A percentile compares a stretch with the other conserved stretches of the same genome.
Conservation (phyloP, 345 rosid species). For the Hevea brasiliensis region DNA sequence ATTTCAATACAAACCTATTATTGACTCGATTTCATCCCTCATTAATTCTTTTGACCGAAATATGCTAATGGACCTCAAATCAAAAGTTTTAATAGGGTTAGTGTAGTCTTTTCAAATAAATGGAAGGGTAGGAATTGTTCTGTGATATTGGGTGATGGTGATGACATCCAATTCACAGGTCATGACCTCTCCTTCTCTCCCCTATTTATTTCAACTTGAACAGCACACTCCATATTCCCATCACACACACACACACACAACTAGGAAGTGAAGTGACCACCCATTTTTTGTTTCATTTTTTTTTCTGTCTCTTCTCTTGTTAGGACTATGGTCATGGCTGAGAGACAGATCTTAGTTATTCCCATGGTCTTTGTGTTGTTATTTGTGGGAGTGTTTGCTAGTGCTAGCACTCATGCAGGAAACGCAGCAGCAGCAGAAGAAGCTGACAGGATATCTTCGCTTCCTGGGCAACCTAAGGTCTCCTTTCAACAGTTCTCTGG, state of each 20-base stretch:
- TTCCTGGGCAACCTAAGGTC: constrained; percentile 93
- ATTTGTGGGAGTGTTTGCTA: constrained; percentile 2
- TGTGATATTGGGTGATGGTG: constrained; percentile 9
- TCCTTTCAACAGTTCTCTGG: constrained; percentile 91
- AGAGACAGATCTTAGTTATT: constrained; percentile 26
- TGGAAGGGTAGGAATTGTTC: background rate
- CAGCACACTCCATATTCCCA: constrained; percentile 14
- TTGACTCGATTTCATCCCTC: background rate
- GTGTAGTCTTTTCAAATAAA: constrained; percentile 10
- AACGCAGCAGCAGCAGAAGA: constrained; percentile 43
- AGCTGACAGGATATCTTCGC: constrained; percentile 66
- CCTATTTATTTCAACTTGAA: constrained; percentile 34
- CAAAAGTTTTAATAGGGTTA: background rate
- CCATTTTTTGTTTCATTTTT: constrained; percentile 13
- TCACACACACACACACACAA: constrained; percentile 24
- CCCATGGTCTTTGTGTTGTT: constrained; percentile 28
- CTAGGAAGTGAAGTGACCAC: background rate
- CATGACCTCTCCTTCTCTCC: constrained; percentile 10
- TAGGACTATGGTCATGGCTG: constrained; percentile 35
- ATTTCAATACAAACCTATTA: too few relatives aligned
- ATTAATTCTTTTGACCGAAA: background rate
- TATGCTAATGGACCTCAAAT: background rate
- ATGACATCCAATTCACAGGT: constrained; percentile 3
- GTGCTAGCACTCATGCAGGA: constrained; percentile 12
- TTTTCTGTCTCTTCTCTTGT: background rate